Evolutionary conservation across 345 rosid genomes (phyloP).

Genomic region (Citrus hindsii): DNA sequence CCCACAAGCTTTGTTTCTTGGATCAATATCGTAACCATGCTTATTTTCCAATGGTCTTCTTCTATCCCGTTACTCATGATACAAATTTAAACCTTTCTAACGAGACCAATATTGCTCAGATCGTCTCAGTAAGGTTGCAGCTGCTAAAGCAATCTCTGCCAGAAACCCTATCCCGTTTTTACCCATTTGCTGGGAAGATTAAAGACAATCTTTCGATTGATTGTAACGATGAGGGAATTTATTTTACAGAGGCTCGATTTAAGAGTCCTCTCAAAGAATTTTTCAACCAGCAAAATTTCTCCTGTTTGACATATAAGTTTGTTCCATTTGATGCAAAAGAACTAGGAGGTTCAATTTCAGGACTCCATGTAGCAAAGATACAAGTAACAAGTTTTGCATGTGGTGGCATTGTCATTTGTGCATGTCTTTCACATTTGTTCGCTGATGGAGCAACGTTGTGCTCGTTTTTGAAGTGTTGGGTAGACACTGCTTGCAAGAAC

Average conservation of each 20-base stretch:
- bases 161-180: no score
- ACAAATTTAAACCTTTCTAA: no score
- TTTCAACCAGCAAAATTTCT: slow-evolving; percentile 11
- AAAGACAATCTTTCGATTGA: slow-evolving; percentile 17
- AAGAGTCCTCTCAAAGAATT: slow-evolving; percentile 4
- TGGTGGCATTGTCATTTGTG: slow-evolving; percentile 45
- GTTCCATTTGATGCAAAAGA: slow-evolving; percentile 6
- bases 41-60: no score
- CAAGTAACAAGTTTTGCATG: slow-evolving; percentile 26
- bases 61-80: no score
- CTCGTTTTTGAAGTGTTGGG: slow-evolving; percentile 41
- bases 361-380: no score
- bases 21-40: no score
- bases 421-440: slow-evolving; percentile 38
- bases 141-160: no score
- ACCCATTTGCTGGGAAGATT: slow-evolving; percentile 24
- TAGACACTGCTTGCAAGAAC: slow-evolving; percentile 9
- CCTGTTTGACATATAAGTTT: slow-evolving; percentile 3
- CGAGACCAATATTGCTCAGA: no score
- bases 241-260: slow-evolving; percentile 16
- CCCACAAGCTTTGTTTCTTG: no score
- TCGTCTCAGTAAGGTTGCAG: no score
- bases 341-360: background rate
- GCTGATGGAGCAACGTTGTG: slow-evolving; percentile 38
- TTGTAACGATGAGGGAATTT: slow-evolving; percentile 21